Evolutionary conservation across 495 filamentous ascomycete species (phyloP).

Genomic region (Hypoxylon intermedium): DNA sequence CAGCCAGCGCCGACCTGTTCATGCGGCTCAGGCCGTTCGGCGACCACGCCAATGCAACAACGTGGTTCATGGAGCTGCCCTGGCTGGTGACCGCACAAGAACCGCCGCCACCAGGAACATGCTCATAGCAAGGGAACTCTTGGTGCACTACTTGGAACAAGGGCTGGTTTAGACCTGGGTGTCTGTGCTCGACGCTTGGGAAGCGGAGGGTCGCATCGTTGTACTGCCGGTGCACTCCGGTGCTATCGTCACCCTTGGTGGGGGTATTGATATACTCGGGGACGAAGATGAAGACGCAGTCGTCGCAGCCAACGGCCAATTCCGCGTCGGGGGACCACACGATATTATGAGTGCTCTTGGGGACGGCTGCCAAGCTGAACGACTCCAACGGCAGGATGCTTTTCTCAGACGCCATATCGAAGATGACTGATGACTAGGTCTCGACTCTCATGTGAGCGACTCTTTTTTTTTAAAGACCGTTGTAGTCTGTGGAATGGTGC

Average conservation of each 20-base stretch:
- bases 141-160: constrained; percentile 27
- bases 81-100: constrained; percentile 50
- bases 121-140: constrained; percentile 33
- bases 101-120: constrained; percentile 49
- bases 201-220: constrained; percentile 40
- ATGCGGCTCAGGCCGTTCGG: constrained; percentile 54
- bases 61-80: constrained; percentile 57
- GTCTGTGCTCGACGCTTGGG: constrained; percentile 36
- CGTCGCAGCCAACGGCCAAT: constrained; percentile 55
- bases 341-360: constrained; percentile 53
- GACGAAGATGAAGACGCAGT: constrained; percentile 55
- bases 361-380: constrained; percentile 50
- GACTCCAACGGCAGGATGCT: constrained; percentile 52
- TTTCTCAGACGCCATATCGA: constrained; percentile 17
- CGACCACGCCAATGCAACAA: constrained; percentile 54
- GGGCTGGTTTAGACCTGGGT: constrained; percentile 36
- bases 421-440: too few relatives aligned
- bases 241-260: background rate
- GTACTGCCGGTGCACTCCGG: constrained; percentile 29
- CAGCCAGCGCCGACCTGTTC: constrained; percentile 50
- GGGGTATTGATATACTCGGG: constrained; percentile 48
- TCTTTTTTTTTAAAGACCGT: background rate
- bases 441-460: too few relatives aligned
- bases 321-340: constrained; percentile 59
- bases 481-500: background rate